These are phyloP conservation scores for Dactylellina drechsleri DNA, from an alignment of 2,329 filamentous ascomycete species.

Conservation along the genomic window DNA sequence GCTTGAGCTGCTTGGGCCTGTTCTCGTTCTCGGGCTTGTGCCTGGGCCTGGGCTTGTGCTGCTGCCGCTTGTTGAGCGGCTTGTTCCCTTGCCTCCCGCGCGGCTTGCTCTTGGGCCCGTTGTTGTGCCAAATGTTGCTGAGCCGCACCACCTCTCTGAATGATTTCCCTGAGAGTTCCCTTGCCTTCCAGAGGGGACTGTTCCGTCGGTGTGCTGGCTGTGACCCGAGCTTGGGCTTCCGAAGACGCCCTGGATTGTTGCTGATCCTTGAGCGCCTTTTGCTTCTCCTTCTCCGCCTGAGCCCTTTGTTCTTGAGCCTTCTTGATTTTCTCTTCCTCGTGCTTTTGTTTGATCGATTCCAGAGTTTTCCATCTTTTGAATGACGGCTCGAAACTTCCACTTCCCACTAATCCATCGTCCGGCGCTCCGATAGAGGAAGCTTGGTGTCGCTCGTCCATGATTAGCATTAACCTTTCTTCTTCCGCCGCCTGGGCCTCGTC, in stretches of 20 bases:
- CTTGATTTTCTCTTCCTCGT: constrained; percentile 72
- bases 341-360: constrained; percentile 81
- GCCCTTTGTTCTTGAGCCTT: constrained; percentile 69
- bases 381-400: constrained; percentile 79
- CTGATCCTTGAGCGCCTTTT: constrained; percentile 55
- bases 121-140: constrained; percentile 65
- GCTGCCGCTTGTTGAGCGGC: constrained; percentile 64
- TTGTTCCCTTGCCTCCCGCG: constrained; percentile 66
- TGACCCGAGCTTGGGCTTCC: constrained; percentile 63
- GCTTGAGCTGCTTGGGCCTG: constrained; percentile 20
- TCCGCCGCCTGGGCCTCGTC: constrained; percentile 92
- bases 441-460: constrained; percentile 83
- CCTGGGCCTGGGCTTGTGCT: constrained; percentile 39
- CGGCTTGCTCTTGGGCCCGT: constrained; percentile 62
- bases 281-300: constrained; percentile 57
- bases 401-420: constrained; percentile 76
- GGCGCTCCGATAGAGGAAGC: constrained; percentile 68
- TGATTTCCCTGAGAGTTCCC: constrained; percentile 61
- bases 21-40: constrained; percentile 30
- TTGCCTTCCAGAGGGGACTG: constrained; percentile 65
- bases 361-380: constrained; percentile 94
- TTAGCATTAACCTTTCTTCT: constrained; percentile 90
- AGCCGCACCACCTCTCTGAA: constrained; percentile 51
- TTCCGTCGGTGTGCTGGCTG: constrained; percentile 61
- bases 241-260: constrained; percentile 33